A percentile compares a stretch with the other conserved stretches of the same genome.
Evolutionary conservation across 805 yeast species (phyloP).

Genomic region (Blastobotrys robertii): DNA sequence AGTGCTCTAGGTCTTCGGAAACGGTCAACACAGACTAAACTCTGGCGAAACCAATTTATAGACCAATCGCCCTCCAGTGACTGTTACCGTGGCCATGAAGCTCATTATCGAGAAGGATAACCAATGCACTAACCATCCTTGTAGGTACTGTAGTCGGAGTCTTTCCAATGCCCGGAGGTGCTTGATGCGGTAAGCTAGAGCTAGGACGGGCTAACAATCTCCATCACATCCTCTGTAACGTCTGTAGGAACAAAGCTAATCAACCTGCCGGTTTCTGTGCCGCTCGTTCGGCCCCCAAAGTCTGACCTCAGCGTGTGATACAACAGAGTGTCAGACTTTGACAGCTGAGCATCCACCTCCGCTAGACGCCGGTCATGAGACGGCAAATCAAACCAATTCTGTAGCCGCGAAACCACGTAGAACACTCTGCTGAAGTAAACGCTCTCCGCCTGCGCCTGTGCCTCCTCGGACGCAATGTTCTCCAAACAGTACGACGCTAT

Average conservation of each 20-base stretch:
- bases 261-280: slow-evolving; percentile 3
- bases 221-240: background rate
- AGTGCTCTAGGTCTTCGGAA: no score
- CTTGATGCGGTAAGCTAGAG: no score
- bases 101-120: no score
- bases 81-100: no score
- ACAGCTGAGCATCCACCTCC: slow-evolving; percentile 2
- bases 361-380: slow-evolving; percentile 1
- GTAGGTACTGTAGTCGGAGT: no score
- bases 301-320: slow-evolving; percentile 2
- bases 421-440: slow-evolving; percentile 2
- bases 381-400: slow-evolving; percentile 5
- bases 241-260: slow-evolving; percentile 4
- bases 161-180: no score
- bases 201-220: background rate
- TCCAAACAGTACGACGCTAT: slow-evolving; percentile 7
- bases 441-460: background rate
- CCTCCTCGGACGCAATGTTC: slow-evolving; percentile 2
- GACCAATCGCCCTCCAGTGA: no score
- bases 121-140: no score
- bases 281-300: background rate
- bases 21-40: no score
- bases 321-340: slow-evolving; percentile 4
- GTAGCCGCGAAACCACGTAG: slow-evolving; percentile 5
- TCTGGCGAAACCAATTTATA: no score